phyloP scores from a whole-genome alignment of 2,329 filamentous ascomycete genomes.

The Cladosporium sp. region DNA sequence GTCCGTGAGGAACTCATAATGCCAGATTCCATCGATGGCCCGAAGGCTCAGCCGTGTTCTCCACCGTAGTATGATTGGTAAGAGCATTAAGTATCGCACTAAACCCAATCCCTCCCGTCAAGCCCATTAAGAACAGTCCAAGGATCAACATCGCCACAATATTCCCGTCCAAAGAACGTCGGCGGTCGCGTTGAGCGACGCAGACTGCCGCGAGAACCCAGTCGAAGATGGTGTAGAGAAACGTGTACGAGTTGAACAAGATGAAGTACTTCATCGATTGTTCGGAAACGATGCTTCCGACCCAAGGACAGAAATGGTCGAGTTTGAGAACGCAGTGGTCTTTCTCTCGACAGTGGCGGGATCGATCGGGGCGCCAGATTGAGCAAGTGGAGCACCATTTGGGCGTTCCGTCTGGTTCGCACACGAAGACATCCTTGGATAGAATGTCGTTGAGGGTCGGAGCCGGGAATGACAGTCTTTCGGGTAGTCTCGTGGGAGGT shows the following conservation, averaged over 20 bases:
- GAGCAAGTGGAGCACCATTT: background rate
- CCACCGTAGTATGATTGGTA: background rate
- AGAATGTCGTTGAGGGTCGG: background rate
- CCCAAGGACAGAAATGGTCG: background rate
- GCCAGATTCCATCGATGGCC: background rate
- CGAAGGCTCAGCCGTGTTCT: background rate
- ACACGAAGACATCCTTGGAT: background rate
- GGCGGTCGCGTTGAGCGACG: background rate
- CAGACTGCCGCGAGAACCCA: background rate
- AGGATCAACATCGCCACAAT: background rate
- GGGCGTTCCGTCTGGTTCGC: background rate
- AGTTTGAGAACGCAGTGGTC: background rate
- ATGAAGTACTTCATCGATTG: slow-evolving; percentile 4
- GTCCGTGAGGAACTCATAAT: background rate
- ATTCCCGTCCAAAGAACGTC: background rate
- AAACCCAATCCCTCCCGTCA: background rate
- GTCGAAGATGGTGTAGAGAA: slow-evolving; percentile 1
- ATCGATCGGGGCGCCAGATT: background rate
- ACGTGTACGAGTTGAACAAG: slow-evolving; percentile 2
- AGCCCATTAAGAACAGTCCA: background rate
- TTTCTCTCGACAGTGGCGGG: background rate
- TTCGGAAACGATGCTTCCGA: background rate
- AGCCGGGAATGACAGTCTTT: background rate
- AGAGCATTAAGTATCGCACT: background rate
- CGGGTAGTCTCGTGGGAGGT: background rate